These are phyloP conservation scores for Piper longum DNA, from an alignment of 164 flowering plant species.

Conservation along the genomic window DNA sequence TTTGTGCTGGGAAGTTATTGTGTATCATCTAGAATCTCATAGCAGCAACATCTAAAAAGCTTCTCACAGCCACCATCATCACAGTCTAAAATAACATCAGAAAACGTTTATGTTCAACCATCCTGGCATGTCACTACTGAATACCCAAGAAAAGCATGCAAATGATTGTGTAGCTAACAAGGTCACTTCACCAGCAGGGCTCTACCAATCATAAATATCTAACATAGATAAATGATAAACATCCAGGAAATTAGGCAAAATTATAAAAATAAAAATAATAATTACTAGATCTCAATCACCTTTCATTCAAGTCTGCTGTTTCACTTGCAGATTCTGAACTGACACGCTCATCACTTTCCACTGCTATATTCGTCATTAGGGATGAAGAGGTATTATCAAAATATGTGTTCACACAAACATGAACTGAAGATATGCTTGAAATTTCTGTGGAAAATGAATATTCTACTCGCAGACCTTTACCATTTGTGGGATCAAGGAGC, in stretches of 20 bases:
- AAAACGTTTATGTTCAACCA: too few relatives aligned
- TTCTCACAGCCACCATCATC: too few relatives aligned
- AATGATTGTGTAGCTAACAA: too few relatives aligned
- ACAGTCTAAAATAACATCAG: too few relatives aligned
- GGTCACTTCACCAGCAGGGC: too few relatives aligned
- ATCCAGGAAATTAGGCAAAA: not conserved
- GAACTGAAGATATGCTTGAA: constrained; percentile 50
- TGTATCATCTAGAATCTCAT: too few relatives aligned
- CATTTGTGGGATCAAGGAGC: constrained; percentile 64
- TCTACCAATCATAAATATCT: not conserved
- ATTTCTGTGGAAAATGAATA: constrained; percentile 68
- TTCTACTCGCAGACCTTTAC: constrained; percentile 70
- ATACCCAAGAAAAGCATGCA: too few relatives aligned
- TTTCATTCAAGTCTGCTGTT: constrained; percentile 21
- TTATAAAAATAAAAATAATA: not conserved
- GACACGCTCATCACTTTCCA: constrained; percentile 49
- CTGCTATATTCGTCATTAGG: constrained; percentile 29
- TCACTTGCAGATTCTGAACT: constrained; percentile 29
- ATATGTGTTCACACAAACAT: constrained; percentile 46
- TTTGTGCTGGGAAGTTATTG: too few relatives aligned
- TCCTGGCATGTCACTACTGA: too few relatives aligned
- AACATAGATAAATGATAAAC: not conserved
- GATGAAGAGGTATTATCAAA: constrained; percentile 52
- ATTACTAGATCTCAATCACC: constrained; percentile 22
- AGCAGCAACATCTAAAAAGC: too few relatives aligned